Percentiles rank a stretch among this genome's conserved stretches.
Evolutionary conservation across 2,329 filamentous ascomycete genomes (phyloP).

Genomic region (Cladosporium sp.): DNA sequence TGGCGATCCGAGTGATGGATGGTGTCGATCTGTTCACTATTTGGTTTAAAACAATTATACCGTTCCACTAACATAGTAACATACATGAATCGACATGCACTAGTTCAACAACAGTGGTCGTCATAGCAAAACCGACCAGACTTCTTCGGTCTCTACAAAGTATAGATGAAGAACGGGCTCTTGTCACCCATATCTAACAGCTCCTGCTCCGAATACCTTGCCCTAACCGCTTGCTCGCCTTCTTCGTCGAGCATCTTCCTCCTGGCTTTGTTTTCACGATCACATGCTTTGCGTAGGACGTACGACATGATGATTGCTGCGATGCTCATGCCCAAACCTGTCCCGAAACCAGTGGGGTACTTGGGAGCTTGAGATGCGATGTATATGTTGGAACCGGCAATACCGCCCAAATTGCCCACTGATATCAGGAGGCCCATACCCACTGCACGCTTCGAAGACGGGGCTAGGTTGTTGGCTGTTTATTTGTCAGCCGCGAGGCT

Average conservation of each 20-base stretch:
- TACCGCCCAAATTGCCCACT: constrained; percentile 50
- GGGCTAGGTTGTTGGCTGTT: constrained; percentile 52
- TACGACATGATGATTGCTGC: constrained; percentile 30
- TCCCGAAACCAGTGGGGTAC: constrained; percentile 52
- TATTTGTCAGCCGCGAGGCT: background rate
- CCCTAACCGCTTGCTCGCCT: constrained; percentile 36
- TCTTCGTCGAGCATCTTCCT: constrained; percentile 41
- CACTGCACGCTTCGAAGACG: constrained; percentile 53
- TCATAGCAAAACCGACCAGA: background rate
- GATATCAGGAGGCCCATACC: constrained; percentile 51
- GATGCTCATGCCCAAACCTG: constrained; percentile 21
- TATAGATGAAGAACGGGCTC: constrained; percentile 55
- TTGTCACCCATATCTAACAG: constrained; percentile 40
- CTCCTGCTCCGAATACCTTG: constrained; percentile 38
- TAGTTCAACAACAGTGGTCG: background rate
- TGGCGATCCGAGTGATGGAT: background rate
- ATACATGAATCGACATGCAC: background rate
- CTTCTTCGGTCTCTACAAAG: constrained; percentile 40
- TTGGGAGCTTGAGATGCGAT: constrained; percentile 50
- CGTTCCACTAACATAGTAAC: too few species aligned
- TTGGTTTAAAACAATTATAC: background rate
- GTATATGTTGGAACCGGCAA: constrained; percentile 73
- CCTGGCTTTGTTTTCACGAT: constrained; percentile 54
- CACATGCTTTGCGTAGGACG: constrained; percentile 24
- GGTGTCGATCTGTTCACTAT: background rate